These are phyloP conservation scores for Bryoerythrophyllum caledonicum DNA, from an alignment of 225 moss, liverwort and hornwort species.

Conservation along the genomic window DNA sequence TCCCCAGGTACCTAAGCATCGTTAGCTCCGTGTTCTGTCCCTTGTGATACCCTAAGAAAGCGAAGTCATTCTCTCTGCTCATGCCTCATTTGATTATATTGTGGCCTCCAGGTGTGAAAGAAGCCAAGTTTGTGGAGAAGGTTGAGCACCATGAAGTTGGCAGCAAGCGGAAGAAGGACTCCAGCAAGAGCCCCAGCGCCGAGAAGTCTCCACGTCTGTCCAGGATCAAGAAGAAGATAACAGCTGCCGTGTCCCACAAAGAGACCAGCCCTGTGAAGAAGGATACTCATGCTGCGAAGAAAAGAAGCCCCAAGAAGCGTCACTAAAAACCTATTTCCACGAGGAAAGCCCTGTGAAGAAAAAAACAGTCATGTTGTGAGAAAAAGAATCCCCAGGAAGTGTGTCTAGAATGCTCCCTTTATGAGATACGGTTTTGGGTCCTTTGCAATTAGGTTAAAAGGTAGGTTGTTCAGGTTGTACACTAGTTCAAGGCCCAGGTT, in stretches of 20 bases:
- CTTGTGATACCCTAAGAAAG: too few relatives aligned
- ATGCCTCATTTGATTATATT: not conserved
- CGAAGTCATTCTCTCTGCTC: not conserved
- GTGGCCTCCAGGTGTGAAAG: slow-evolving; percentile 34
- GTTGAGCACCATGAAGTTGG: slow-evolving; percentile 32
- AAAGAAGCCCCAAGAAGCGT: slow-evolving; percentile 13
- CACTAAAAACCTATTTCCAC: not conserved
- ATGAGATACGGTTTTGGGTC: not conserved
- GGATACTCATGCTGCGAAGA: slow-evolving; percentile 23
- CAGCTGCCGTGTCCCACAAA: slow-evolving; percentile 14
- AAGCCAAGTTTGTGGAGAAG: slow-evolving; percentile 40
- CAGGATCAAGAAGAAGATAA: slow-evolving; percentile 32
- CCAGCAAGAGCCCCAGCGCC: slow-evolving; percentile 24
- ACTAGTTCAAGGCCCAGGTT: not conserved
- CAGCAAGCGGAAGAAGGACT: slow-evolving; percentile 32
- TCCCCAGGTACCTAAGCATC: slow-evolving; percentile 33
- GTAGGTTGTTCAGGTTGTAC: slow-evolving; percentile 26
- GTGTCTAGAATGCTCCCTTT: not conserved
- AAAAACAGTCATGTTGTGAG: slow-evolving; percentile 11
- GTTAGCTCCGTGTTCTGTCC: too few relatives aligned
- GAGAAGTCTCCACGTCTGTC: slow-evolving; percentile 56
- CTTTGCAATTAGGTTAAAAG: not conserved
- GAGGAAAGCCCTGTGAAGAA: slow-evolving; percentile 13
- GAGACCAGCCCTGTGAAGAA: slow-evolving; percentile 17
- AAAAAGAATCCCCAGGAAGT: slow-evolving; percentile 21